Conservation (phyloP, 805 yeast genomes). For the Candida sakaeoensis region DNA sequence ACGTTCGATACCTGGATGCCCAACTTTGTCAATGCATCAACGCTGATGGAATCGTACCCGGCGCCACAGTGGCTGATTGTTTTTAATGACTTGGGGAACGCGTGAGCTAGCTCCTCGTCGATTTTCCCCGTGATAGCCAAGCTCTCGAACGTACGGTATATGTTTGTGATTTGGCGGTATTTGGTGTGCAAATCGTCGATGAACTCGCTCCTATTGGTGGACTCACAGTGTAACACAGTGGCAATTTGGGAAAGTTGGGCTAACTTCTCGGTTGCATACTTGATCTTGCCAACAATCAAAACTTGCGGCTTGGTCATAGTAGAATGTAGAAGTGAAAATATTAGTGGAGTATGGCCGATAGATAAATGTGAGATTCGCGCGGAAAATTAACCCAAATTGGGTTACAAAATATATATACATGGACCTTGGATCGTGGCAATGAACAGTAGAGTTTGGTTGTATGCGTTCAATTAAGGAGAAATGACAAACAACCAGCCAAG, state of each 20-base stretch:
- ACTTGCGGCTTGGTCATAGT: conserved; percentile 45
- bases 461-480: no score
- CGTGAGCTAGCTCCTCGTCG: conserved; percentile 55
- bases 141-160: conserved; percentile 53
- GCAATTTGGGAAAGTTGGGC: conserved; percentile 42
- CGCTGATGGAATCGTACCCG: conserved; percentile 70
- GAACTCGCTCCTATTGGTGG: conserved; percentile 36
- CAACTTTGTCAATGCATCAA: conserved; percentile 44
- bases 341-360: no score
- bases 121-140: conserved; percentile 55
- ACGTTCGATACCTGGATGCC: conserved; percentile 63
- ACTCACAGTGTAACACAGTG: conserved; percentile 35
- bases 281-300: conserved; percentile 59
- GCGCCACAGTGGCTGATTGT: conserved; percentile 66
- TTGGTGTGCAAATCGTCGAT: conserved; percentile 40
- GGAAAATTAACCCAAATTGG: neutral
- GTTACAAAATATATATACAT: no score
- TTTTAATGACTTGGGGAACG: conserved; percentile 51
- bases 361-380: no score
- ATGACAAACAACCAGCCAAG: no score
- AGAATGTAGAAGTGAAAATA: no score
- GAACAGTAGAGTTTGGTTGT: no score
- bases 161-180: conserved; percentile 39
- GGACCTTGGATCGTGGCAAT: no score
- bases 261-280: conserved; percentile 67